Evolutionary conservation across 495 filamentous ascomycete genomes (phyloP).

Genomic region (Hyaloscypha hepaticicola): DNA sequence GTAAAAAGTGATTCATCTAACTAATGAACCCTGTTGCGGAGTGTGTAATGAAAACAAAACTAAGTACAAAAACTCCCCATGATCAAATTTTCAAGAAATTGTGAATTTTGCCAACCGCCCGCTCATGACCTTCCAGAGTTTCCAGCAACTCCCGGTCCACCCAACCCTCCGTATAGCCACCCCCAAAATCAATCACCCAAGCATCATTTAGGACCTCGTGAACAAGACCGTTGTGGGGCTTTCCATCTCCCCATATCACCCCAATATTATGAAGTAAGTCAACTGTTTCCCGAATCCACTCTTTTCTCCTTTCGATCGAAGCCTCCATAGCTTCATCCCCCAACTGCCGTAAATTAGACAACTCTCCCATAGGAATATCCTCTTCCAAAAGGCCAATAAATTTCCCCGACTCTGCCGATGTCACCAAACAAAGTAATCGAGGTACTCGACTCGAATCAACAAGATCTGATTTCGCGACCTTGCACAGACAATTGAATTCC

Average conservation of each 20-base stretch:
- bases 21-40: neutral
- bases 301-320: slow-evolving; percentile 20
- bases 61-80: neutral
- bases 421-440: slow-evolving; percentile 16
- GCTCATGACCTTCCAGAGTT: slow-evolving; percentile 29
- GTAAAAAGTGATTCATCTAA: neutral
- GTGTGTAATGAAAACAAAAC: neutral
- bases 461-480: slow-evolving; percentile 10
- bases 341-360: slow-evolving; percentile 14
- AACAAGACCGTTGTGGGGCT: slow-evolving; percentile 36
- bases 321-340: slow-evolving; percentile 17
- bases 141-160: slow-evolving; percentile 31
- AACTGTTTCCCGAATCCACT: slow-evolving; percentile 34
- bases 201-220: slow-evolving; percentile 31
- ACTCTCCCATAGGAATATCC: slow-evolving; percentile 14
- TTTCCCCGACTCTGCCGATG: slow-evolving; percentile 1
- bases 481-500: slow-evolving; percentile 17
- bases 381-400: slow-evolving; percentile 22
- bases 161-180: slow-evolving; percentile 34
- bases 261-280: slow-evolving; percentile 31
- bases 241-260: slow-evolving; percentile 38
- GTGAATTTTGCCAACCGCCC: slow-evolving; percentile 26
- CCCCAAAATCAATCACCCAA: slow-evolving; percentile 36
- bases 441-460: slow-evolving; percentile 12
- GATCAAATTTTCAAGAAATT: slow-evolving; percentile 26